Base-by-base conservation (phyloP, 1,139 yeast genomes). In the Wickerhamiella infanticola region DNA sequence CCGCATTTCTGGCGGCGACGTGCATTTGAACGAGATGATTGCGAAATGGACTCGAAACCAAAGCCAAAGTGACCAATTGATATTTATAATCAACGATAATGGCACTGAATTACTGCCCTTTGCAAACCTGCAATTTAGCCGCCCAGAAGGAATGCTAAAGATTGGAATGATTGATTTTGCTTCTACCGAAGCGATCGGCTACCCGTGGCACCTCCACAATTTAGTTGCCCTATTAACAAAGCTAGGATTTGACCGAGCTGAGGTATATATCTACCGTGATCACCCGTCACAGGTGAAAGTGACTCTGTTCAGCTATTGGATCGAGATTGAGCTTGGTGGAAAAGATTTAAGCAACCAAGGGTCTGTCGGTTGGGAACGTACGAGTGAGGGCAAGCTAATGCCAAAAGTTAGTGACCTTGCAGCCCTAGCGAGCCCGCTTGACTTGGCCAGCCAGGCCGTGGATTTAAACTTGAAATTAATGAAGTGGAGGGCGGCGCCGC, bases 401-500 rank as follows among this genome's bases (percentile, higher is more conserved):
- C 95, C 97, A 0, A 84, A 85, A 56, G 53, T 81, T 33, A 85
- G 94, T 0, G 93, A 90, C 58, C 64, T 90, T 46, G 86, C 94
- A 1, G 66, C 84, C 1, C 67, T 90, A 42, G 76, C 90, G 42
- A 78, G 88, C 58, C 98, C 98, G 0, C 53, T 68, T 4, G 79
- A 81, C 52, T 67, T 90, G 24, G 94, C 96, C 0, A 82, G 80
- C 50, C 97, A 90, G 60, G 93, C 96, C 0, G 90, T 86, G 3
- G 95, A 88, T 60, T 68, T 90, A 48, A 90, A 90, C 58, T 67
- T 93, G 51, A 83, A 83, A 63, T 68, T 90, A 41, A 93, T 90
- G 98, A 86, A 86, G 61, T 90, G 99, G 99, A 72, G 98, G 54
- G 74, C 90, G 29, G 88, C 86, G 0, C 97, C 98, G 0, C 73